Conservation (phyloP, 495 filamentous ascomycete species). For the Ramalina peruviana region DNA sequence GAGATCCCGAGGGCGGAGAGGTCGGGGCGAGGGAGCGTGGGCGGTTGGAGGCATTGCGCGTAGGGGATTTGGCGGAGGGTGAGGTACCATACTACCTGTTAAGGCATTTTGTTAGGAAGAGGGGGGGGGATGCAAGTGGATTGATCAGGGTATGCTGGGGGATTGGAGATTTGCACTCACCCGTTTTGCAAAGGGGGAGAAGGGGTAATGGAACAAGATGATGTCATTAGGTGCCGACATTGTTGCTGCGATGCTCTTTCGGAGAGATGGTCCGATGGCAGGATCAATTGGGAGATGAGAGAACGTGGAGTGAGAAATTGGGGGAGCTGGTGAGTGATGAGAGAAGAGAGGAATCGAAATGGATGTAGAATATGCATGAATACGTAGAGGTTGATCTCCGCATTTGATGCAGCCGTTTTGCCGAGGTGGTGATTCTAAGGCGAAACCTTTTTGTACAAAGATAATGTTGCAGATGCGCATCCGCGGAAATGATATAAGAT, state of each 20-base stretch:
- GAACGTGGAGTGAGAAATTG: too few species aligned
- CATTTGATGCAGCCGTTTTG: background rate
- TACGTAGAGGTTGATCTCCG: background rate
- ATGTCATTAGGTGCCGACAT: slow-evolving; percentile 27
- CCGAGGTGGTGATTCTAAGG: background rate
- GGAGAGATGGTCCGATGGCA: too few species aligned
- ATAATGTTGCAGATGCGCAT: too few species aligned
- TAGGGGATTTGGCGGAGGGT: slow-evolving; percentile 42
- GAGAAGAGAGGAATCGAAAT: too few species aligned
- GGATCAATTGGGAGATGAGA: too few species aligned
- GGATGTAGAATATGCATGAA: too few species aligned
- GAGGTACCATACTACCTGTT: slow-evolving; percentile 41
- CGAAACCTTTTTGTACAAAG: too few species aligned
- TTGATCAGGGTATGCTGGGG: background rate
- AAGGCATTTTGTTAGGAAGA: background rate
- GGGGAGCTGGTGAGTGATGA: background rate
- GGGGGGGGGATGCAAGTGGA: background rate
- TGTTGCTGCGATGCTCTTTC: background rate
- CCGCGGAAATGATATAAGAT: too few species aligned
- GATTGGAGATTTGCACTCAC: background rate
- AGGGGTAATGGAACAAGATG: slow-evolving; percentile 40
- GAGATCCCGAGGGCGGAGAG: slow-evolving; percentile 37
- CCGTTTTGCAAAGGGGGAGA: slow-evolving; percentile 44
- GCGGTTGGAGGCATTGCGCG: slow-evolving; percentile 46
- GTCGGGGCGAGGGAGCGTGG: slow-evolving; percentile 44